Evolutionary conservation across 208 protist species (phyloP), one percentile per base, ranked within the genome.

Genomic region (Kentomonas sorsogonicus): DNA sequence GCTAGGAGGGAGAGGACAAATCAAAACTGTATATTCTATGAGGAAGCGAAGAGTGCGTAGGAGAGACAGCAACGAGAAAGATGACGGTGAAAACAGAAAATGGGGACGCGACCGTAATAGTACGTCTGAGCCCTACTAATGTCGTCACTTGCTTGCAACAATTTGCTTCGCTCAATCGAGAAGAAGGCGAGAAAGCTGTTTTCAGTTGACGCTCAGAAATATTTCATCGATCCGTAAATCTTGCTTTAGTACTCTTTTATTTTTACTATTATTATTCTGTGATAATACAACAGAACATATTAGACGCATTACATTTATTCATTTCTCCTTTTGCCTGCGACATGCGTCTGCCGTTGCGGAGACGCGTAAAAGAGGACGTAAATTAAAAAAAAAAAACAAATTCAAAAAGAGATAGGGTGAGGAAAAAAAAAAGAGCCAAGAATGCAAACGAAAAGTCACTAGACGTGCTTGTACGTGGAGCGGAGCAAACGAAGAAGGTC

Each of bases 401-500:
- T 20, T 47, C 10, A 47, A 33, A 51, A 29, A 60, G 27, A 34
- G 18, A 46, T 22, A 60, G 52, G 25, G 38, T 7, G 30, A 23
- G 23, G 7, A 45, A 48, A 60, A 53, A 67, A 54, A 38, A 38
- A 52, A 39, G 20, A 44, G 61, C 20, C 5, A 46, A 39, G 20
- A 40, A 50, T 23, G 20, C 9, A 9, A 39, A 63, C 10, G 43
- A 29, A 66, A 16, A 22, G 25, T 15, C 38, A 41, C 13, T 15
- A 46, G 25, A 46, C 2, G 25, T 4, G n/a, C 33, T 53, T 53
- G 33, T 55, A 55, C 3, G 20, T 41, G 7, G 26, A 1, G 0
- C 63, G 62, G 36, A 75, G 52, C 11, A 33, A 36, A 15, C 48
- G 36, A 20, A 90, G 46, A 13, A 90, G 46, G 11, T 65, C 56